These are phyloP conservation scores for Madurella mycetomatis DNA, from an alignment of 2,329 filamentous ascomycete species.

Conservation along the genomic window DNA sequence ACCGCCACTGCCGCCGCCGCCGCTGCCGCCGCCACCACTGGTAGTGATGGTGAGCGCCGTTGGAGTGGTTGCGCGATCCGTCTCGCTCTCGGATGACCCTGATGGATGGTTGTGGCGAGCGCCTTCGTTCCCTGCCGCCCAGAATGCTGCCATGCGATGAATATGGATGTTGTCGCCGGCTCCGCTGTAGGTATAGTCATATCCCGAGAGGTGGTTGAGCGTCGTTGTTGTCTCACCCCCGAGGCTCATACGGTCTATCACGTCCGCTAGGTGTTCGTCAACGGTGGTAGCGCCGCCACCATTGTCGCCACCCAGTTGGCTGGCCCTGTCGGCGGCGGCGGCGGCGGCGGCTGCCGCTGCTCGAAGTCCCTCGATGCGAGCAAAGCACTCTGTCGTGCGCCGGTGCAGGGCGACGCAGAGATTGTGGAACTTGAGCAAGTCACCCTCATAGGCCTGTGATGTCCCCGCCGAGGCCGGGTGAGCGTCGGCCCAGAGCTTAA, in stretches of 20 bases:
- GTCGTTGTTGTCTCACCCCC: conserved; percentile 32
- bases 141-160: conserved; percentile 25
- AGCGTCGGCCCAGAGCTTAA: conserved; percentile 71
- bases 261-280: conserved; percentile 36
- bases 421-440: conserved; percentile 50
- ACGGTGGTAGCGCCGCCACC: conserved; percentile 19
- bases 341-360: conserved; percentile 20
- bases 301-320: conserved; percentile 24
- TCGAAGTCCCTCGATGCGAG: conserved; percentile 44
- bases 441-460: conserved; percentile 43
- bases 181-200: not conserved
- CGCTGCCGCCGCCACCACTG: too few species aligned
- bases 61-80: conserved; percentile 23
- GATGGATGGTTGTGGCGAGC: conserved; percentile 31
- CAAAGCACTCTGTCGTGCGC: conserved; percentile 49
- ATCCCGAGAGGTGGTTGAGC: conserved; percentile 7
- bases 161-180: conserved; percentile 28
- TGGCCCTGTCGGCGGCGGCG: conserved; percentile 32
- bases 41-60: too few species aligned
- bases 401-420: conserved; percentile 48
- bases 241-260: conserved; percentile 42
- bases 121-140: conserved; percentile 35
- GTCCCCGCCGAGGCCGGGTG: conserved; percentile 33
- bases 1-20: not conserved
- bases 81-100: conserved; percentile 50